Base-by-base conservation (phyloP, 164 flowering plant species). In the Vitis labrusca region DNA sequence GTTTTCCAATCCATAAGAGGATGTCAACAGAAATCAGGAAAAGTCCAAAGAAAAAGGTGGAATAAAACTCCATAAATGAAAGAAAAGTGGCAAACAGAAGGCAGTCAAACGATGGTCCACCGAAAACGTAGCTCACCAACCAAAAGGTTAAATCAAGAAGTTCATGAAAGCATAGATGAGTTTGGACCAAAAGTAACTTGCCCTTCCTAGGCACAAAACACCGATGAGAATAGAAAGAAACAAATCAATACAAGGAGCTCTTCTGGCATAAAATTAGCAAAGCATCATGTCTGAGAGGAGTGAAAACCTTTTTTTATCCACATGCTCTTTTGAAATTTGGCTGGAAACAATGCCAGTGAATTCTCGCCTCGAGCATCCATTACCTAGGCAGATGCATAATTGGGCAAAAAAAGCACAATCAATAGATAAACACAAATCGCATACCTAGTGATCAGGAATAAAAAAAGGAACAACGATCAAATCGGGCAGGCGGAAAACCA, bases 291-390 rank as follows among this genome's bases (percentile, higher is more conserved):
- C 7, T 37, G 44, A 37, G 44, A 23, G 44, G 44, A 37, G 44
- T 37, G 6, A 37, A 60, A 60, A 90, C 98, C 98, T 86, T 75
- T 84, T 78, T 85, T 91, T 16, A 91, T 89, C 98, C 98, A 94
- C 83, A 91, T 82, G 82, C 89, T 86, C 85, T 89, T 90, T 60
- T 87, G 92, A 76, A 94, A 90, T 77, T 91, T 94, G n/a, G 97
- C 93, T 54, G 97, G 98, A 79, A 94, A 84, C 12, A 91, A 48
- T 50, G 97, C 96, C 67, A 94, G 75, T 50, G 90, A 82, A 59
- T 86, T 91, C 37, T 79, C 72, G 7, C 94, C 93, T 70, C 63
- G 70, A 9, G 83, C 86, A 85, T 94, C 96, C 86, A 85, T 85
- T 50, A 91, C 92, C 98, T 93, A 19, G 48, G 59, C 3, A 56